A percentile compares a stretch with the other conserved stretches of the same genome.
Conservation (phyloP, 345 rosid species). For the Rhodamnia rubescens region DNA sequence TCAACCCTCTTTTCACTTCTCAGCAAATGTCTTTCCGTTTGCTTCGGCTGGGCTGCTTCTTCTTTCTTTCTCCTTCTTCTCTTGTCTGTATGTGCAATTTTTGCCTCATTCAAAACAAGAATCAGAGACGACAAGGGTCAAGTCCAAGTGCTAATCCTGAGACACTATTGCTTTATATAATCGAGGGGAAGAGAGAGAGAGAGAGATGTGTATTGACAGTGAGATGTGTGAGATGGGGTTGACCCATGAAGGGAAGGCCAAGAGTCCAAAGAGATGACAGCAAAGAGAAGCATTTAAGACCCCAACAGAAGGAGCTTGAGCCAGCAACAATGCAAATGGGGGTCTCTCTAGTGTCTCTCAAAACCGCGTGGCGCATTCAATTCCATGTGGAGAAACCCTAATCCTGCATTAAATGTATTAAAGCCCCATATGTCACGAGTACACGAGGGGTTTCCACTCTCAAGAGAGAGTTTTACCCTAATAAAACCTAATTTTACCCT, state of each 20-base stretch:
- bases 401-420: neutral
- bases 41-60: neutral
- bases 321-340: neutral
- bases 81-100: neutral
- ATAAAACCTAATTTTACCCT: neutral
- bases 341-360: neutral
- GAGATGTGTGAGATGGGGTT: neutral
- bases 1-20: neutral
- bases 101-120: neutral
- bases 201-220: neutral
- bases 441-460: neutral
- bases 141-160: neutral
- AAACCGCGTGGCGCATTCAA: slow-evolving; percentile 1
- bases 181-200: neutral
- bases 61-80: neutral
- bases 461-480: neutral
- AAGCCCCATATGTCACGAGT: neutral
- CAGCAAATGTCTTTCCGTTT: neutral
- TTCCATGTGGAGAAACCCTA: neutral
- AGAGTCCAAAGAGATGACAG: slow-evolving; percentile 1
- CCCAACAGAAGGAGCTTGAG: neutral
- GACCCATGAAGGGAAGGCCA: neutral
- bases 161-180: slow-evolving; percentile 5
- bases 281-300: neutral
- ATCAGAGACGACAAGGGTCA: neutral